Percentiles rank a stretch among this genome's conserved stretches.
Conservation (phyloP, 2,329 filamentous ascomycete species). For the Pezicula carpinea region DNA sequence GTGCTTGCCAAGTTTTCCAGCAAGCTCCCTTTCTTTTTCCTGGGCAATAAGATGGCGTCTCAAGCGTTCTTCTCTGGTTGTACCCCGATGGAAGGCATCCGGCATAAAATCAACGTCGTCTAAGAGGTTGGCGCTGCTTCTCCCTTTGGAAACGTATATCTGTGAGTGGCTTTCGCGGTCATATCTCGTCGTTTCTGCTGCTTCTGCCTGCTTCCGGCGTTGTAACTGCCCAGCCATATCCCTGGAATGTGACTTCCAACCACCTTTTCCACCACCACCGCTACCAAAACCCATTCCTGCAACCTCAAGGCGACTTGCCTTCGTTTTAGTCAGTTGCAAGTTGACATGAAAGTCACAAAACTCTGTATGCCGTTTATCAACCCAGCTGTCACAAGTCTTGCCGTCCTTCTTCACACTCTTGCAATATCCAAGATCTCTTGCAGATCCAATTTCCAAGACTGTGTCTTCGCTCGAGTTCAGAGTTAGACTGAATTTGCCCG, state of each 20-base stretch:
- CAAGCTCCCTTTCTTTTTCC: constrained; percentile 70
- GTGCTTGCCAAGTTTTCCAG: constrained; percentile 58
- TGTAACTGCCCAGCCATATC: constrained; percentile 20
- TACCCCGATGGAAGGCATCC: constrained; percentile 44
- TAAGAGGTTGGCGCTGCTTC: constrained; percentile 56
- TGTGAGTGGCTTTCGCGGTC: constrained; percentile 55
- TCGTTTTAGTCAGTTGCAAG: constrained; percentile 67
- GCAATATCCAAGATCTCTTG: constrained; percentile 85
- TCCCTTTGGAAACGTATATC: constrained; percentile 44
- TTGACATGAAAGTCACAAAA: constrained; percentile 93
- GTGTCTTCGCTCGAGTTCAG: constrained; percentile 84
- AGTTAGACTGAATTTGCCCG: constrained; percentile 79
- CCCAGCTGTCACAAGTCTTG: constrained; percentile 73
- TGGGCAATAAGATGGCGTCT: constrained; percentile 59
- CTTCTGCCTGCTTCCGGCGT: constrained; percentile 16
- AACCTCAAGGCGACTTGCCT: constrained; percentile 68
- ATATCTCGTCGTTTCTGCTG: constrained; percentile 38
- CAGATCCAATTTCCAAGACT: constrained; percentile 80
- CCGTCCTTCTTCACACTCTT: constrained; percentile 82
- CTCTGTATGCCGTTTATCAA: constrained; percentile 82
- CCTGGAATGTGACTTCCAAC: constrained; percentile 18
- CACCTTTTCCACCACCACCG: constrained; percentile 28
- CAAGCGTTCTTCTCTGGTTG: constrained; percentile 60
- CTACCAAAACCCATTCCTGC: constrained; percentile 58
- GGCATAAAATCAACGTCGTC: constrained; percentile 60